Percentiles rank a stretch among this genome's conserved stretches.
Evolutionary conservation across 192 early-diverging fungal species (phyloP).

Genomic region (Coemansia brasiliensis): DNA sequence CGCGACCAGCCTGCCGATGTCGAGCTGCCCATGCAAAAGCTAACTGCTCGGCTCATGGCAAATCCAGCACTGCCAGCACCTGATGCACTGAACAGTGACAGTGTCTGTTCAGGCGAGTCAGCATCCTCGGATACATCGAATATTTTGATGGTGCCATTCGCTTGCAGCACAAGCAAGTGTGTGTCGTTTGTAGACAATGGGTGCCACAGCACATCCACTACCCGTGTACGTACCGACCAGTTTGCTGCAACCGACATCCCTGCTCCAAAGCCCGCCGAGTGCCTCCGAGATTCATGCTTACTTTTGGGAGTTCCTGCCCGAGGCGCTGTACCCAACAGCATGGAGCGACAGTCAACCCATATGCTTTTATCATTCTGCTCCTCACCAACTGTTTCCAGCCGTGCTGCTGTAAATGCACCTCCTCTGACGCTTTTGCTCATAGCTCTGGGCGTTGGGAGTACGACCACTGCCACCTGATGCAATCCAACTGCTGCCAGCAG

Average conservation of each 20-base stretch:
- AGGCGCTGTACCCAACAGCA: constrained; percentile 20
- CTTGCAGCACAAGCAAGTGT: constrained; percentile 70
- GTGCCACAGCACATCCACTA: constrained; percentile 78
- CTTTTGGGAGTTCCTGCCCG: background rate
- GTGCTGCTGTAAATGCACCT: constrained; percentile 39
- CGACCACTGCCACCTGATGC: constrained; percentile 60
- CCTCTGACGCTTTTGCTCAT: constrained; percentile 14
- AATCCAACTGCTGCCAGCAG: constrained; percentile 63
- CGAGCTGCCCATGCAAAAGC: constrained; percentile 52
- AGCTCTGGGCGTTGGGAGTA: constrained; percentile 56
- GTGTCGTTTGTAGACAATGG: constrained; percentile 67
- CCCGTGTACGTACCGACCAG: constrained; percentile 46
- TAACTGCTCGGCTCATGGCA: constrained; percentile 43
- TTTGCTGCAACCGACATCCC: constrained; percentile 21
- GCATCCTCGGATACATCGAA: constrained; percentile 65
- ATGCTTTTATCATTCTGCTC: constrained; percentile 3
- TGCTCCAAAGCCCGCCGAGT: constrained; percentile 17
- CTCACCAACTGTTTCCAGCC: constrained; percentile 18
- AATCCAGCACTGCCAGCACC: constrained; percentile 17
- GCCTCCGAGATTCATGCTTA: background rate
- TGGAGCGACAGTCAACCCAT: constrained; percentile 44
- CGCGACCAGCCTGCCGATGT: constrained; percentile 63
- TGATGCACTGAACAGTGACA: constrained; percentile 25
- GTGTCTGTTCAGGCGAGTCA: constrained; percentile 66
- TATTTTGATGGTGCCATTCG: constrained; percentile 68